These are phyloP conservation scores for Garcia nutans DNA, from an alignment of 345 rosid species.

Conservation along the genomic window DNA sequence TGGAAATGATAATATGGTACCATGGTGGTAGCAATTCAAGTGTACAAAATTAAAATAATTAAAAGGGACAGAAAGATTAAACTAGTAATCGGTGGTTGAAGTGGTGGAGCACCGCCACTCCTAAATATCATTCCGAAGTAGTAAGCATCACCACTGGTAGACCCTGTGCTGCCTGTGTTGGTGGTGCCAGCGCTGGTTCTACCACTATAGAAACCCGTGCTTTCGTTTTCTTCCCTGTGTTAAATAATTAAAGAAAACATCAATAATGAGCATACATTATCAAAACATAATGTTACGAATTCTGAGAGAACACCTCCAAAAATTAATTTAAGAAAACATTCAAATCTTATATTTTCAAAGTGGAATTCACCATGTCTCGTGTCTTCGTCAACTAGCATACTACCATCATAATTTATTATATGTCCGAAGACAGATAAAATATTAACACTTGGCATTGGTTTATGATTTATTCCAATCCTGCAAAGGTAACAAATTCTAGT, in stretches of 20 bases:
- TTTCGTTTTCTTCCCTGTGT: constrained; percentile 47
- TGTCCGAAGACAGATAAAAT: too few relatives aligned
- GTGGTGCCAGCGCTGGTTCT: constrained; percentile 35
- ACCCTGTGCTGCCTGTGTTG: constrained; percentile 27
- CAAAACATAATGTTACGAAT: too few relatives aligned
- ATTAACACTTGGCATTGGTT: too few relatives aligned
- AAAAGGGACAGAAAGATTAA: constrained; percentile 42
- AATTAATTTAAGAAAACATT: too few relatives aligned
- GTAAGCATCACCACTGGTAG: constrained; percentile 26
- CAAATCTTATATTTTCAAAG: too few relatives aligned
- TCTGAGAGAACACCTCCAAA: too few relatives aligned
- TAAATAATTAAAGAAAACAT: constrained; percentile 14
- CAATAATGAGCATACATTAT: not conserved
- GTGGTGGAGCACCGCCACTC: constrained; percentile 35
- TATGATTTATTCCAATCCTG: too few relatives aligned
- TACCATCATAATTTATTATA: too few relatives aligned
- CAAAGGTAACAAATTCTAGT: too few relatives aligned
- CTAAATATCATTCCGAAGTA: constrained; percentile 72
- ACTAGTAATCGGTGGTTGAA: constrained; percentile 18
- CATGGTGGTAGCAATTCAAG: constrained; percentile 28
- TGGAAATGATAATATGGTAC: constrained; percentile 12
- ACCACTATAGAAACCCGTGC: constrained; percentile 41
- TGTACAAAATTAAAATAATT: constrained; percentile 45
- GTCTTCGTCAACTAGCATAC: too few relatives aligned
- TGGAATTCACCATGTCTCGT: too few relatives aligned